A percentile compares a stretch with the other conserved stretches of the same genome.
phyloP scores from a whole-genome alignment of 768 basidiomycete genomes.

The Boletus reticuloceps region DNA sequence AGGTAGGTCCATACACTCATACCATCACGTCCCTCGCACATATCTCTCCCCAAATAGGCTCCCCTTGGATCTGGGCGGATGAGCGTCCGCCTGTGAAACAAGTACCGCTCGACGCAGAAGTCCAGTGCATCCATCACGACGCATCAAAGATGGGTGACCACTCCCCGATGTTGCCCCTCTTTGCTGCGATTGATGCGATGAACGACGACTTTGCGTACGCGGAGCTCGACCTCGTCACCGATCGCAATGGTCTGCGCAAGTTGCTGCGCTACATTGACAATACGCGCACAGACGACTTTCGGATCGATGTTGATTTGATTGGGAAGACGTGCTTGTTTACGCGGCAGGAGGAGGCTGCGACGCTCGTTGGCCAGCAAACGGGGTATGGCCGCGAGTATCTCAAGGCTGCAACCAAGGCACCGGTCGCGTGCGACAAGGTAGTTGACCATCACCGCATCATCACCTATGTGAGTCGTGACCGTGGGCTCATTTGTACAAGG shows the following conservation, averaged over 20 bases:
- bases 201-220: constrained; percentile 24
- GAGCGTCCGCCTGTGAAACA: constrained; percentile 46
- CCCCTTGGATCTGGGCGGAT: constrained; percentile 56
- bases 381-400: constrained; percentile 64
- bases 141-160: constrained; percentile 39
- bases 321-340: constrained; percentile 62
- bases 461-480: constrained; percentile 48
- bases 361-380: constrained; percentile 25
- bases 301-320: constrained; percentile 67
- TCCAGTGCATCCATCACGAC: constrained; percentile 57
- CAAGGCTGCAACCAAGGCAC: constrained; percentile 47
- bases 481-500: not conserved
- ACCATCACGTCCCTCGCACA: not conserved
- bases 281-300: constrained; percentile 40
- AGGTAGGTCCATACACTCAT: constrained; percentile 36
- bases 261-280: constrained; percentile 50
- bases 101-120: constrained; percentile 53
- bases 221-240: constrained; percentile 51
- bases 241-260: constrained; percentile 66
- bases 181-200: constrained; percentile 54
- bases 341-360: constrained; percentile 45
- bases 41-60: constrained; percentile 39
- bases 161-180: constrained; percentile 50
- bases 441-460: constrained; percentile 64
- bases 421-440: constrained; percentile 46